Evolutionary conservation across 306 rosid species (phyloP), one percentile per base, ranked within the genome.

Genomic region (Dryas drummondii): DNA sequence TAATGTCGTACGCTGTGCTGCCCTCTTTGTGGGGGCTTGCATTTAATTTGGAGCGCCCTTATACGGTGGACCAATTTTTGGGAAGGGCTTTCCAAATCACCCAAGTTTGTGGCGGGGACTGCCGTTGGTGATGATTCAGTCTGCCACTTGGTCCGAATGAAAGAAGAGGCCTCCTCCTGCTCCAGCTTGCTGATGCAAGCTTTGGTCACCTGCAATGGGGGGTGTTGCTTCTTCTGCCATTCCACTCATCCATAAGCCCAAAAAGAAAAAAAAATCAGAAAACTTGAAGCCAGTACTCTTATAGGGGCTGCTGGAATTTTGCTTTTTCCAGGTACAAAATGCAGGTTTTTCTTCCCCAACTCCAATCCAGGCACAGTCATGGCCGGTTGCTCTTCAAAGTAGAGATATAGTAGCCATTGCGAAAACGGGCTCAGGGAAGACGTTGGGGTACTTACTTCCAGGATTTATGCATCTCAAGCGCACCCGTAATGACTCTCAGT

Each of bases 1-100:
- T 89, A 92, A 96, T 96, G 99, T 96, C 99, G 99, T 96, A 96
- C 99, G 89, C 83, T 96, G 97, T 89, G 96, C 93, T 86, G 96
- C 97, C 99, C 98, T 89, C 86, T 77, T 85, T 85, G 79, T 76
- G 86, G 88, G 97, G 98, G 93, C 92, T 86, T 84, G 90, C 92
- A 80, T 86, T 88, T 96, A 80, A 76, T 90, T 96, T 88, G 98
- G 97, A 92, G 99, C 85, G 93, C 91, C 97, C 97, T 88, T 84
- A 37, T 89, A 78, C 67, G 94, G 97, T 96, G 96, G 98, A 90
- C 97, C 91, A 84, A 83, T 79, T 85, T 81, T 87, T 87, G 87
- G 76, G 93, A 88, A 86, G 93, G 99, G 98, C 96, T 88, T 96
- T 92, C 96, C 85, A 85, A 96, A 88, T 90, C 97, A 90, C 88